A percentile compares a stretch with the other conserved stretches of the same genome.
Conservation (phyloP, 148 eudicot species). For the Silene conica region DNA sequence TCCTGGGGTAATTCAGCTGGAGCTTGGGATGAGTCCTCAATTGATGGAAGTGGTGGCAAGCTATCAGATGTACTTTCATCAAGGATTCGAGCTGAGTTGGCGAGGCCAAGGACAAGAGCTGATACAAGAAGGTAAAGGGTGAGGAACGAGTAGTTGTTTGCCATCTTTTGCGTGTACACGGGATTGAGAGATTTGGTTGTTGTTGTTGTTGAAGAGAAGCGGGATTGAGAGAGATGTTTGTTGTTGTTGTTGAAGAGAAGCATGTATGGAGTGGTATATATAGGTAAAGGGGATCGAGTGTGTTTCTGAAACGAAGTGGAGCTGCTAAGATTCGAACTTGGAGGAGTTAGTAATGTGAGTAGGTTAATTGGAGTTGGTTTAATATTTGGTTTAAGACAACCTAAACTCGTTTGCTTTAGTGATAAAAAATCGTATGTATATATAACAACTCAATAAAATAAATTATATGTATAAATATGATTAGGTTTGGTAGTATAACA, state of each 20-base stretch:
- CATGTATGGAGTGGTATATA: neutral
- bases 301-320: too few species aligned
- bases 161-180: constrained; percentile 26
- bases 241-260: neutral
- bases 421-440: too few species aligned
- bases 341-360: neutral
- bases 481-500: too few species aligned
- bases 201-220: neutral
- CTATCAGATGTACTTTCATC: constrained; percentile 31
- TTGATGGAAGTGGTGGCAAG: constrained; percentile 30
- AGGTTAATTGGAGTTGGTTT: neutral
- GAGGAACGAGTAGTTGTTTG: constrained; percentile 24
- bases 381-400: neutral
- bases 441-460: too few species aligned
- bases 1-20: constrained; percentile 26
- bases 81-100: constrained; percentile 52
- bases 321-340: neutral
- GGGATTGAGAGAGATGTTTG: neutral
- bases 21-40: constrained; percentile 34
- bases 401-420: neutral
- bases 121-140: constrained; percentile 45
- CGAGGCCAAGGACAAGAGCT: constrained; percentile 31
- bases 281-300: neutral
- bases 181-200: neutral
- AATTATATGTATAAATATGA: too few species aligned